Evolutionary conservation across 2,329 filamentous ascomycete species (phyloP), one percentile per base, ranked within the genome.

Genomic region (Neofusicoccum parvum): DNA sequence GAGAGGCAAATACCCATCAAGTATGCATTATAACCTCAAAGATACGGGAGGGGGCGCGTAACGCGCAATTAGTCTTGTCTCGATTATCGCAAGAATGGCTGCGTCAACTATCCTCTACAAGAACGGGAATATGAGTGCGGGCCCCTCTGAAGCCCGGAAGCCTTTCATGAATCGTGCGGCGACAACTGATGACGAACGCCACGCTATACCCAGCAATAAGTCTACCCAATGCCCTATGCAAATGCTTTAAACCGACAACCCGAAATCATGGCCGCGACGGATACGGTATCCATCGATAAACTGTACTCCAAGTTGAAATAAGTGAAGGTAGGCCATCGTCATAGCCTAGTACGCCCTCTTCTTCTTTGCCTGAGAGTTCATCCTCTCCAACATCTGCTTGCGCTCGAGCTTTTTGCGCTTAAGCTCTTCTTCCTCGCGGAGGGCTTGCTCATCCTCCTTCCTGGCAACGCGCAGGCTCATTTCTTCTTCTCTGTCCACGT

Each of bases 401-500:
- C 76, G 73, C 69, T 86, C 85, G 70, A 87, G 83, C 76, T 90
- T 90, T 72, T 88, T 87, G 2, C 81, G 81, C 78, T 86, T 90
- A 65, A 87, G 82, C 62, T 78, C 80, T 72, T 82, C 85, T 75
- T 90, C 89, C 48, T 90, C 83, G 2, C 81, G 82, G 70, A 90
- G 79, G 66, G 90, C 87, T 69, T 86, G 81, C 17, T 85, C 81
- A 70, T 94, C 91, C 73, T 94, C 91, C 53, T 84, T 83, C 50
- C 85, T 86, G 27, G 90, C 91, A 64, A 84, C 81, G 36, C 80
- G 77, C 67, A 89, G 85, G 2, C 90, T 89, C 58, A 80, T 74
- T 53, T 82, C 80, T 74, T 94, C 91, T 75, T 94, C 91, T 41
- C 84, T 80, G 67, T 92, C 90, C 62, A 94, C 86, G 70, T 93